Conservation (phyloP, 1,139 yeast species). For the Trichomonascaceae sp. region DNA sequence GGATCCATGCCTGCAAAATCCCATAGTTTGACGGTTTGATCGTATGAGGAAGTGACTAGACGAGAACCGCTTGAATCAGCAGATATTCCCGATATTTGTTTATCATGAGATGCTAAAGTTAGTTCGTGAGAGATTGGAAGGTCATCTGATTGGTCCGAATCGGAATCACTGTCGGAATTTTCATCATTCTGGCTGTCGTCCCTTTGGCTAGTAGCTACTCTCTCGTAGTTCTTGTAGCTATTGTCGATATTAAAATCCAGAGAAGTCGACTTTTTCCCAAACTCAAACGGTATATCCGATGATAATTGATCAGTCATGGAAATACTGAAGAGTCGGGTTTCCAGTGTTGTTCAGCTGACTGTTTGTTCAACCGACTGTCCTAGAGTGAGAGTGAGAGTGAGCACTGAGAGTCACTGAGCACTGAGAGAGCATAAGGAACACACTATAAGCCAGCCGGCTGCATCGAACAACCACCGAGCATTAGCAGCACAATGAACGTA, state of each 20-base stretch:
- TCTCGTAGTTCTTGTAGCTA: conserved; percentile 11
- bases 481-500: too few species aligned
- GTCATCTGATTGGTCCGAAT: conserved; percentile 22
- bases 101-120: conserved; percentile 23
- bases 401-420: too few species aligned
- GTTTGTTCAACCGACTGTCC: too few species aligned
- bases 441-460: too few species aligned
- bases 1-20: conserved; percentile 35
- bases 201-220: too few species aligned
- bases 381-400: too few species aligned
- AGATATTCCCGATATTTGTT: conserved; percentile 27
- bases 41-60: conserved; percentile 29
- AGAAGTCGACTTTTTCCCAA: conserved; percentile 16
- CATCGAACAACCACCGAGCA: too few species aligned
- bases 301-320: neutral
- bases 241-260: conserved; percentile 2
- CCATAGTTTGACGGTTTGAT: conserved; percentile 30
- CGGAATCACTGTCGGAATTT: conserved; percentile 18
- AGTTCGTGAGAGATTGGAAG: conserved; percentile 33
- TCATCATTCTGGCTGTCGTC: too few species aligned
- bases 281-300: conserved; percentile 14
- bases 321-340: too few species aligned
- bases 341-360: too few species aligned
- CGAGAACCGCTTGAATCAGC: conserved; percentile 31
- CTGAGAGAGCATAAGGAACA: too few species aligned